Evolutionary conservation across 2,329 filamentous ascomycete genomes (phyloP).

Genomic region (Epichloe glyceriae): DNA sequence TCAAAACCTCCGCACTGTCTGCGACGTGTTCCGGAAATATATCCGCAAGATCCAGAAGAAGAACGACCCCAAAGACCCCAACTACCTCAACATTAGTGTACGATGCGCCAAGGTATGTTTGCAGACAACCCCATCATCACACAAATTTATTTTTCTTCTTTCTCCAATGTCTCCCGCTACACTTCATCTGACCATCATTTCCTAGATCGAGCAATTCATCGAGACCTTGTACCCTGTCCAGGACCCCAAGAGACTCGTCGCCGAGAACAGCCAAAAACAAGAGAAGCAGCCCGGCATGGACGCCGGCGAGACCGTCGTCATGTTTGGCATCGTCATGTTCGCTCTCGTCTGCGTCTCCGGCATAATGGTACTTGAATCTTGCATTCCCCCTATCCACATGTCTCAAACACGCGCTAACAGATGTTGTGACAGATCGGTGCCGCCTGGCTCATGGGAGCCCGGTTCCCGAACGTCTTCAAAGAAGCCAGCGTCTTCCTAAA

Average conservation of each 20-base stretch:
- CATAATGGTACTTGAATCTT: conserved; percentile 58
- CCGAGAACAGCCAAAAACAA: conserved; percentile 24
- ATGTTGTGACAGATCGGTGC: conserved; percentile 46
- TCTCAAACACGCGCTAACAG: background rate
- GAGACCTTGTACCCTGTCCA: conserved; percentile 85
- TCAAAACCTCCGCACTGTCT: conserved; percentile 73
- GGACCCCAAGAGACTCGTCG: conserved; percentile 47
- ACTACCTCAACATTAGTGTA: conserved; percentile 82
- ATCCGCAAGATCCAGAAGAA: conserved; percentile 75
- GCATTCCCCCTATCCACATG: background rate
- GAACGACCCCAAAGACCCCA: conserved; percentile 87
- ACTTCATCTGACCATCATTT: background rate
- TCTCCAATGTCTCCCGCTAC: too few relatives aligned
- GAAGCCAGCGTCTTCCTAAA: conserved; percentile 12
- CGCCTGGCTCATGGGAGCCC: conserved; percentile 70
- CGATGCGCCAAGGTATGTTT: conserved; percentile 64
- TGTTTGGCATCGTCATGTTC: conserved; percentile 52
- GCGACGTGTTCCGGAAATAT: conserved; percentile 69
- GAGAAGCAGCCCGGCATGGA: conserved; percentile 33
- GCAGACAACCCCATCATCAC: too few relatives aligned
- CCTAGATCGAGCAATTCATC: conserved; percentile 85
- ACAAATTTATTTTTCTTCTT: too few relatives aligned
- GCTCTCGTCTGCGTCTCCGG: conserved; percentile 60
- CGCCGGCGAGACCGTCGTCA: conserved; percentile 47
- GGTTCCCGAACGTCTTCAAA: conserved; percentile 48